These are phyloP conservation scores for Cyberlindnera galapagoensis DNA, from an alignment of 805 yeast species.

Conservation along the genomic window DNA sequence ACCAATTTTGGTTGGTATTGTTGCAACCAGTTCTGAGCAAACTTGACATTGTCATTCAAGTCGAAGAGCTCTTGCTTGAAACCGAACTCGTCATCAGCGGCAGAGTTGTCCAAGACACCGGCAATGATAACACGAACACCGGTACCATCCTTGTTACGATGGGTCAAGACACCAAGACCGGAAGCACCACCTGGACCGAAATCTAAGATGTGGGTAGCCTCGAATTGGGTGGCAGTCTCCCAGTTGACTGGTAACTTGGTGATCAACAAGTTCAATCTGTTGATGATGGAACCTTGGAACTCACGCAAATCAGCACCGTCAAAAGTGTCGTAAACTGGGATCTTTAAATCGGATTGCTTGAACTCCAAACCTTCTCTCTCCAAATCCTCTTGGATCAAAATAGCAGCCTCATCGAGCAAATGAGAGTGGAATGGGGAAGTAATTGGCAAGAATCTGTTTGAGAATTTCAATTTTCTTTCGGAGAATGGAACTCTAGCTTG, in stretches of 20 bases:
- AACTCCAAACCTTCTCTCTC: slow-evolving; percentile 52
- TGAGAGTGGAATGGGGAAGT: slow-evolving; percentile 96
- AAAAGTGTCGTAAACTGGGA: slow-evolving; percentile 90
- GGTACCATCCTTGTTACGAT: slow-evolving; percentile 97
- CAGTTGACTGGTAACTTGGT: slow-evolving; percentile 88
- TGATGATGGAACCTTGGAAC: slow-evolving; percentile 46
- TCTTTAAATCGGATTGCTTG: slow-evolving; percentile 45
- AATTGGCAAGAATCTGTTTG: slow-evolving; percentile 91
- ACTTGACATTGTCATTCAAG: slow-evolving; percentile 56
- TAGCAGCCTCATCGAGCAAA: slow-evolving; percentile 67
- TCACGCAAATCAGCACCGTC: slow-evolving; percentile 74
- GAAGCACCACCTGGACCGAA: slow-evolving; percentile 99
- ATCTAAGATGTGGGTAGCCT: slow-evolving; percentile 85
- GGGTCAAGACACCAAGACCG: slow-evolving; percentile 93
- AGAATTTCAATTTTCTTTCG: slow-evolving; percentile 89
- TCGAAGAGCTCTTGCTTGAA: slow-evolving; percentile 94
- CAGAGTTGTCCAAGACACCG: slow-evolving; percentile 70
- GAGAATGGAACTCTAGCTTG: slow-evolving; percentile 92
- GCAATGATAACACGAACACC: slow-evolving; percentile 94
- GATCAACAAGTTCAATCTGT: slow-evolving; percentile 75
- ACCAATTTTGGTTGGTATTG: slow-evolving; percentile 83
- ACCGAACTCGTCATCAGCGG: slow-evolving; percentile 77
- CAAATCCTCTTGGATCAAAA: slow-evolving; percentile 60
- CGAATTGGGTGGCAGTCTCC: slow-evolving; percentile 82
- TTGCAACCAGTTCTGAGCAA: slow-evolving; percentile 85